Conservation (phyloP, 2,329 filamentous ascomycete species). For the Cladosporium sp. region DNA sequence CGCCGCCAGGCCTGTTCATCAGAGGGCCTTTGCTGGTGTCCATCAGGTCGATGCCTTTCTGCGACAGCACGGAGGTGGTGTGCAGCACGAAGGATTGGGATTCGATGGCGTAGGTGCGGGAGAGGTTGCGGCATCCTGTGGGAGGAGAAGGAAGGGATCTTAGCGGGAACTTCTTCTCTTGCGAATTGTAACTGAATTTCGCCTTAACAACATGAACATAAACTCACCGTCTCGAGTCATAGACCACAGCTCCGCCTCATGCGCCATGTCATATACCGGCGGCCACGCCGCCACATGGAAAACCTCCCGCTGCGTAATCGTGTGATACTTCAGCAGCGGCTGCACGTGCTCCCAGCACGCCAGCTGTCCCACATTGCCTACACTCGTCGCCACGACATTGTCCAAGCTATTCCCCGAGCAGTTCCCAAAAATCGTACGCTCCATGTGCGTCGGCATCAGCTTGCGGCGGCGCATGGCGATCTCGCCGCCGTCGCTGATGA, state of each 20-base stretch:
- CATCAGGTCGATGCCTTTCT: conserved; percentile 49
- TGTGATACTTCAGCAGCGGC: conserved; percentile 28
- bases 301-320: conserved; percentile 34
- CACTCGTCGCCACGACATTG: conserved; percentile 41
- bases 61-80: conserved; percentile 50
- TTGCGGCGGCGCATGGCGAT: conserved; percentile 44
- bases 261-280: conserved; percentile 40
- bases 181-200: background rate
- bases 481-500: conserved; percentile 39
- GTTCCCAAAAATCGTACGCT: conserved; percentile 36
- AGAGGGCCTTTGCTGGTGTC: conserved; percentile 45
- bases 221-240: conserved; percentile 39
- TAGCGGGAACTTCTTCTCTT: background rate
- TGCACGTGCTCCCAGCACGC: conserved; percentile 7
- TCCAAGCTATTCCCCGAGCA: conserved; percentile 36
- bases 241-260: conserved; percentile 34
- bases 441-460: conserved; percentile 48
- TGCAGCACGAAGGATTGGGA: conserved; percentile 58
- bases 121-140: conserved; percentile 47
- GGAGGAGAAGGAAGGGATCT: background rate
- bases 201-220: background rate
- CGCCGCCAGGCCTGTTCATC: conserved; percentile 47
- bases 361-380: conserved; percentile 23
- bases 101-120: conserved; percentile 61
- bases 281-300: conserved; percentile 40